Base-by-base conservation (phyloP, 2,329 filamentous ascomycete genomes). In the Aphanoascus verrucosus region DNA sequence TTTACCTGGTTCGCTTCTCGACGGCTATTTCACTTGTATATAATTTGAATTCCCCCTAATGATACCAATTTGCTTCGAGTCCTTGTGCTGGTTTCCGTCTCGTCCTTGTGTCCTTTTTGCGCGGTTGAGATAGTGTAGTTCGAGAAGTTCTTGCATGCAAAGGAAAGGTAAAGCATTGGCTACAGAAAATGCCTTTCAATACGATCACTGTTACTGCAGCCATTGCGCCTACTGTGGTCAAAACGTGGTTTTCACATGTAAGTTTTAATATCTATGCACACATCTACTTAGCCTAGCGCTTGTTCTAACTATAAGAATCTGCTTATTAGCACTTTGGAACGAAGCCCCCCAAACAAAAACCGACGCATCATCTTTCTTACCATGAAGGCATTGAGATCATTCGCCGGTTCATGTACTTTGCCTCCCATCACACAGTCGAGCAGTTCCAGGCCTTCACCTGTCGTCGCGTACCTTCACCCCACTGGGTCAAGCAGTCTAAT, bases 291-390 rank as follows among this genome's bases (percentile, higher is more conserved):
- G 53, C 17, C 50, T 19, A 44, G 11, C 23, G 31, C n/a, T 19
- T 54, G 32, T 51, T 8, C 51, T 56, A 46, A 56, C 46, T 11
- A 48, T 37, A 20, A 34, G 19, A n/a, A 8, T 37, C 5, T 40
- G 19, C 8, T 15, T 15, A 53, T 53, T 63, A 93, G 85, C 96
- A 93, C 69, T 75, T 94, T 56, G 85, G 94, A 63, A 84, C 86
- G 59, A 86, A 85, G 63, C 79, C 82, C 1, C 76, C 85, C 31
- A 82, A 78, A 57, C 76, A 90, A 59, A 90, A 90, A 58, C 91
- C 91, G 0, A 94, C 88, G 1, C 86, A 86, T 1, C 88, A 94
- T 67, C 82, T 98, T 53, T 90, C 89, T 51, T 98, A 98, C 72
- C 87, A 97, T 65, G 87, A 96, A 72, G 91, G 90, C 37, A 78